Conservation (phyloP, 2,329 filamentous ascomycete species). For the Trichophyton simii region DNA sequence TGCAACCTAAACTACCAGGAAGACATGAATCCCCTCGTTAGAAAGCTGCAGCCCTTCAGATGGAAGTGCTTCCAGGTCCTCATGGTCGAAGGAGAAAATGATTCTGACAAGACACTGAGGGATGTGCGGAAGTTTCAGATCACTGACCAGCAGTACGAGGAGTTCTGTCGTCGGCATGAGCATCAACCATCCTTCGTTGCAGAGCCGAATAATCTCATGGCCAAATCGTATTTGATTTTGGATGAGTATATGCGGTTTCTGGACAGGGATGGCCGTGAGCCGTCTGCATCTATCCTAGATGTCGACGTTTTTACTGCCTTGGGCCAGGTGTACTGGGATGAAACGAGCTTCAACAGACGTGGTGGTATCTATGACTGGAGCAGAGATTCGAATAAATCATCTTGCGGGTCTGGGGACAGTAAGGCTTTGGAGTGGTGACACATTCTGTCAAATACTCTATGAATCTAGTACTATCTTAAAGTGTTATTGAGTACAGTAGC, state of each 20-base stretch:
- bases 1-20: constrained; percentile 39
- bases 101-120: constrained; percentile 29
- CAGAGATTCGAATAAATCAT: neutral
- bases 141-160: constrained; percentile 35
- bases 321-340: constrained; percentile 36
- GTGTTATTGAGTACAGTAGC: too few species aligned
- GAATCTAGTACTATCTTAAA: too few species aligned
- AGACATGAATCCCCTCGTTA: constrained; percentile 35
- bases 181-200: constrained; percentile 35
- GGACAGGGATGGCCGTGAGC: constrained; percentile 30
- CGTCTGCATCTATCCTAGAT: constrained; percentile 31
- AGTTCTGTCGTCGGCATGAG: constrained; percentile 36
- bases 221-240: constrained; percentile 39
- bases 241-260: constrained; percentile 43
- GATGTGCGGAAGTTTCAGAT: constrained; percentile 37
- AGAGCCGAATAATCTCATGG: constrained; percentile 42
- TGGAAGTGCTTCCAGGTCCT: constrained; percentile 47
- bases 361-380: constrained; percentile 41
- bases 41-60: constrained; percentile 35
- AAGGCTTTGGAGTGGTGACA: neutral
- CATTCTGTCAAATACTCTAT: neutral
- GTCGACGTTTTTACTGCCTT: constrained; percentile 38
- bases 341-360: constrained; percentile 32
- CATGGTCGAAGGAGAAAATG: constrained; percentile 43
- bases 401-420: neutral